Conservation (phyloP, 805 yeast genomes). For the Candida nemodendra region DNA sequence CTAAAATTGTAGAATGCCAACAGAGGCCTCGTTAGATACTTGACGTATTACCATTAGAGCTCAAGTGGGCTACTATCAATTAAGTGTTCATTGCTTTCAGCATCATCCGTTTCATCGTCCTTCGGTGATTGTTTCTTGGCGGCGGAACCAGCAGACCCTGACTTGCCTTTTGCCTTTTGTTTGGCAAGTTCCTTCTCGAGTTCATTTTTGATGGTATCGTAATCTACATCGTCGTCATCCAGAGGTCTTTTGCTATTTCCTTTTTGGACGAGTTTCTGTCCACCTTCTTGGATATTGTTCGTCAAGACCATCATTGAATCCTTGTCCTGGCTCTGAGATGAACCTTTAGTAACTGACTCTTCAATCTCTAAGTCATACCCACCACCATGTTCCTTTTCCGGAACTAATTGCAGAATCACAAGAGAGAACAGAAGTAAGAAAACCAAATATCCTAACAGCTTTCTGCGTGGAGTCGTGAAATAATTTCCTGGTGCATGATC, state of each 20-base stretch:
- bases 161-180: neutral
- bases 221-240: constrained; percentile 20
- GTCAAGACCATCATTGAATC: too few relatives aligned
- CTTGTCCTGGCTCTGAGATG: too few relatives aligned
- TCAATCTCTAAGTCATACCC: constrained; percentile 26
- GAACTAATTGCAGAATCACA: constrained; percentile 29
- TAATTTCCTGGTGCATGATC: constrained; percentile 24
- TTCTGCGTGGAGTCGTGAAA: constrained; percentile 50
- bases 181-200: constrained; percentile 1
- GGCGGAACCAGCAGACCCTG: neutral
- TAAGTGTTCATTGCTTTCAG: too few relatives aligned
- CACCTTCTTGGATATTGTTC: too few relatives aligned
- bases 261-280: constrained; percentile 8
- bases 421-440: constrained; percentile 34
- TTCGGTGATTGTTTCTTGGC: too few relatives aligned
- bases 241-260: constrained; percentile 18
- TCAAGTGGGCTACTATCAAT: too few relatives aligned
- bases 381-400: constrained; percentile 24
- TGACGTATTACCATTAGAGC: too few relatives aligned
- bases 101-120: too few relatives aligned
- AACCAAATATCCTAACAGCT: constrained; percentile 37
- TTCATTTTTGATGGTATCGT: constrained; percentile 10
- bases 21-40: too few relatives aligned
- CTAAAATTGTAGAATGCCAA: too few relatives aligned
- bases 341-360: too few relatives aligned